Evolutionary conservation across 1,284 basidiomycete genomes (phyloP), one percentile per base, ranked within the genome.

Genomic region (Malassezia equina): DNA sequence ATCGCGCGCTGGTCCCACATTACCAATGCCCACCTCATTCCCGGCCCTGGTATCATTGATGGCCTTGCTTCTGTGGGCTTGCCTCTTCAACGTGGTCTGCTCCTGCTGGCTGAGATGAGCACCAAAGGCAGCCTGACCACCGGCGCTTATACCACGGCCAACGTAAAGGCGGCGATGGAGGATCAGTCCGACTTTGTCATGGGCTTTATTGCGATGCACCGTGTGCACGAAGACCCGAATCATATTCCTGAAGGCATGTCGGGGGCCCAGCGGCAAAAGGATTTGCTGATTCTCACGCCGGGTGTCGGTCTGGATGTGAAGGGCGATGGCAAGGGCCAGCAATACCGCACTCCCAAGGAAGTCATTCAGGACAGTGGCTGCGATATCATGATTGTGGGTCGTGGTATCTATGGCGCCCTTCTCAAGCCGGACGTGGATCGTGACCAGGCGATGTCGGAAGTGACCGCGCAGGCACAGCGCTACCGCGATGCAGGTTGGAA

Each of bases 41-140:
- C 94, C 3, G 94, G 94, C 13, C 90, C 91, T 0, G 90, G 90
- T 13, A 85, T 98, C 66, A 83, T 99, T 63, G 79, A 83, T 6
- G 94, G 94, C 12, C 84, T 99, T 27, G 80, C 86, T 1, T 83
- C 84, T 3, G 83, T 96, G 25, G 94, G 94, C 32, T 76, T 84
- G 15, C 88, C 90, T 0, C 81, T 90, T 9, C 83, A 84, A 4
- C 82, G 94, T 15, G 94, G 89, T 0, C 81, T 96, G 8, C 79
- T 99, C 43, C 80, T 99, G 24, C 83, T 99, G 34, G 89, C 93
- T 17, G 90, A 98, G 75, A 99, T 99, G 94, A 90, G 87, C 73
- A 88, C 86, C 17, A 83, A 84, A 59, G 93, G 90, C 6, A 84
- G 84, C 31, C 82, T 99, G 41, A 86, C 91, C 2, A 83, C 80